Evolutionary conservation across 2,329 filamentous ascomycete species (phyloP).

Genomic region (Metarhizium sp.): DNA sequence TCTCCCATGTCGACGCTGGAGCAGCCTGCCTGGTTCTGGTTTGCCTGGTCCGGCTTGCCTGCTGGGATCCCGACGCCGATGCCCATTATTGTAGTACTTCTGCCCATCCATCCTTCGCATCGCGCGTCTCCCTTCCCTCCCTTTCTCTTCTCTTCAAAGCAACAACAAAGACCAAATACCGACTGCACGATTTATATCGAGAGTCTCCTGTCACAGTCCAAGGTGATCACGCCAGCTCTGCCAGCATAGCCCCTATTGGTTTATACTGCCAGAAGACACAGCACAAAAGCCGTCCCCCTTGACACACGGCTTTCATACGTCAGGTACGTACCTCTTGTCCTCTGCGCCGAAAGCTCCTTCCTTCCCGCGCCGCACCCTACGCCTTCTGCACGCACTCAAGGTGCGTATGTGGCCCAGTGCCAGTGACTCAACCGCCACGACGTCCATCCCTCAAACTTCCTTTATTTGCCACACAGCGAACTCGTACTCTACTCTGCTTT

Average conservation of each 20-base stretch:
- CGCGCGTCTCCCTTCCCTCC: slow-evolving; percentile 22
- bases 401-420: background rate
- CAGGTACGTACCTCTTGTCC: slow-evolving; percentile 21
- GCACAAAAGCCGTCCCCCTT: slow-evolving; percentile 14
- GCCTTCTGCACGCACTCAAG: too few relatives aligned
- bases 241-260: slow-evolving; percentile 19
- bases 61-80: slow-evolving; percentile 9
- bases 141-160: slow-evolving; percentile 31
- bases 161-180: slow-evolving; percentile 41
- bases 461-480: background rate
- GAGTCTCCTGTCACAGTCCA: slow-evolving; percentile 52
- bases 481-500: background rate
- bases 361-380: background rate
- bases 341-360: background rate
- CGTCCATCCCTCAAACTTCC: background rate
- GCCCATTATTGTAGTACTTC: slow-evolving; percentile 14
- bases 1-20: too few relatives aligned
- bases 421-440: slow-evolving; percentile 11
- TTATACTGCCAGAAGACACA: slow-evolving; percentile 15
- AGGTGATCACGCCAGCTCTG: slow-evolving; percentile 46
- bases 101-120: slow-evolving; percentile 18
- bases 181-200: slow-evolving; percentile 41
- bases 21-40: background rate
- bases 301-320: slow-evolving; percentile 18
- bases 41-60: background rate